Evolutionary conservation across 768 basidiomycete genomes (phyloP).

Genomic region (Lactarius quietus): DNA sequence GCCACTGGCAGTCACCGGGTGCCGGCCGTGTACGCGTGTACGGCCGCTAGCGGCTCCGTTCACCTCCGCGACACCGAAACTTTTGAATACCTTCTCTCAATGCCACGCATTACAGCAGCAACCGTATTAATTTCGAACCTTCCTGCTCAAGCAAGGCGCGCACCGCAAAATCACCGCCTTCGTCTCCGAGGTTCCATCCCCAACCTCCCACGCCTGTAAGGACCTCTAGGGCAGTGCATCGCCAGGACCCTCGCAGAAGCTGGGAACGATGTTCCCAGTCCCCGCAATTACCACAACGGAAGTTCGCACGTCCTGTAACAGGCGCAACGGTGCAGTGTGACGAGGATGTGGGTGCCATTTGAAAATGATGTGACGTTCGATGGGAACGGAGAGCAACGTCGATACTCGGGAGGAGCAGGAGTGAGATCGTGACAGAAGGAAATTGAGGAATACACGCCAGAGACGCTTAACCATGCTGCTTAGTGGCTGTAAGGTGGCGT

Average conservation of each 20-base stretch:
- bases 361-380: conserved; percentile 52
- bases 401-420: conserved; percentile 51
- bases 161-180: conserved; percentile 78
- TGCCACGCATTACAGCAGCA: background rate
- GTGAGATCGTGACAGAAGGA: conserved; percentile 54
- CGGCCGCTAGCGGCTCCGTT: conserved; percentile 60
- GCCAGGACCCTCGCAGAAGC: conserved; percentile 44
- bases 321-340: conserved; percentile 69
- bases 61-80: conserved; percentile 53
- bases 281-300: conserved; percentile 78
- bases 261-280: conserved; percentile 74
- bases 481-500: conserved; percentile 43
- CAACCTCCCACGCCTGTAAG: conserved; percentile 17
- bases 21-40: conserved; percentile 65
- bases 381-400: conserved; percentile 53
- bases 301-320: conserved; percentile 53
- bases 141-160: conserved; percentile 59
- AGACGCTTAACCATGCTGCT: conserved; percentile 79
- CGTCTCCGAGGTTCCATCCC: conserved; percentile 32
- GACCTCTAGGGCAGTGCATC: conserved; percentile 9
- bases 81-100: conserved; percentile 45
- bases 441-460: conserved; percentile 80
- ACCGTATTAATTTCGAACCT: conserved; percentile 44
- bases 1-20: too few relatives aligned
- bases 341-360: conserved; percentile 87